Base-by-base conservation (phyloP, 2,329 filamentous ascomycete species). In the Claviceps sp. region DNA sequence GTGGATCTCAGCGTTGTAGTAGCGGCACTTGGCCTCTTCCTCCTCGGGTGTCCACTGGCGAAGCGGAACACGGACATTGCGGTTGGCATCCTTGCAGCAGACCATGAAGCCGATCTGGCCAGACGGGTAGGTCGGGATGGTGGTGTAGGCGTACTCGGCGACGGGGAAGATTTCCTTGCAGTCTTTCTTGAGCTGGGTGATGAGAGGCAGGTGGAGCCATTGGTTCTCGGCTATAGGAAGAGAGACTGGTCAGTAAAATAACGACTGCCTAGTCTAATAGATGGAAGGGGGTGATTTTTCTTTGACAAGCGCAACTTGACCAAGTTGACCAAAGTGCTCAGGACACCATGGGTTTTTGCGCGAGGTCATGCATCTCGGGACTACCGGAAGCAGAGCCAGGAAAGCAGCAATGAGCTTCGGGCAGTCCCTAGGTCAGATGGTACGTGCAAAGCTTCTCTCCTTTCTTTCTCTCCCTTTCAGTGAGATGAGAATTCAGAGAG, bases 81-180 rank as follows among this genome's bases (percentile, higher is more conserved):
- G 81, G 66, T 73, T 82, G 68, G 82, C 75, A 68, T 97, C 91
- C 82, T 98, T 97, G 84, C 80, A 87, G 84, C 93, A 97, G 67
- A 98, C 88, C 90, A 98, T 96, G 84, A 98, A 98, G 68, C 93
- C 93, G 65, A 98, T 98, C 77, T 98, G 93, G 68, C 93, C 93
- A 53, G 89, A 95, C 60, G 93, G 93, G 78, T 98, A 98, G 67
- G 93, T 98, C 55, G 93, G 93, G 71, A 98, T 98, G 64, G 91
- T 97, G 65, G 91, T 97, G 81, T 96, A 98, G 63, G 87, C 93
- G 75, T 97, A 98, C 76, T 98, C 93, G 70, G 87, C 93, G 57
- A 88, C 87, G 59, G 93, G 90, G 84, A 98, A 98, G 71, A 98
- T 87, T 71, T 93, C 85, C 71, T 85, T 85, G 85, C 91, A 96